phyloP scores from a whole-genome alignment of 2,329 filamentous ascomycete species.

The Calycina herbarum region DNA sequence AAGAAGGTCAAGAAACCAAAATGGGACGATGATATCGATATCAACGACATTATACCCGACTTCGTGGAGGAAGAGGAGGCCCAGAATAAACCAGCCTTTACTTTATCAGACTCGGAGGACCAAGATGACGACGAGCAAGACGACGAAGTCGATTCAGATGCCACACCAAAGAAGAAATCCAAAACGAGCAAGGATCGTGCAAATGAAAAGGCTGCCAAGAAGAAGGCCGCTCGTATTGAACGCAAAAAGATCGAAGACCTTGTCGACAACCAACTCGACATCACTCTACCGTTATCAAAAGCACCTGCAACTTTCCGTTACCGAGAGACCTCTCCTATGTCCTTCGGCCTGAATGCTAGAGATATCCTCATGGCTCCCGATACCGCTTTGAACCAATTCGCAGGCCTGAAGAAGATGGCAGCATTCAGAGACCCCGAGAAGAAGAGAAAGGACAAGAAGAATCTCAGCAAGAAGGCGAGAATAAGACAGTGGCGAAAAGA shows the following conservation, averaged over 20 bases:
- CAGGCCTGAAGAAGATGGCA: slow-evolving; percentile 91
- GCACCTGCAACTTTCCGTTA: slow-evolving; percentile 72
- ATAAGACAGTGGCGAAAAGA: slow-evolving; percentile 80
- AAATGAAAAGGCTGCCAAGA: slow-evolving; percentile 55
- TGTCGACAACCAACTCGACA: slow-evolving; percentile 77
- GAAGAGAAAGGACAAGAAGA: slow-evolving; percentile 86
- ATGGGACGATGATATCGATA: slow-evolving; percentile 98
- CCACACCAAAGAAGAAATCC: slow-evolving; percentile 48
- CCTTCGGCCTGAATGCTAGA: slow-evolving; percentile 83
- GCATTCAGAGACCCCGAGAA: slow-evolving; percentile 85
- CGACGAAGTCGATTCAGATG: slow-evolving; percentile 26
- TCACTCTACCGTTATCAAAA: slow-evolving; percentile 65
- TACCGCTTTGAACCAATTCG: slow-evolving; percentile 82
- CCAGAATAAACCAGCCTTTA: slow-evolving; percentile 51
- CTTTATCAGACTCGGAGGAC: slow-evolving; percentile 55
- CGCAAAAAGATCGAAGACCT: slow-evolving; percentile 82
- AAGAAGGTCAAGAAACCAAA: slow-evolving; percentile 76
- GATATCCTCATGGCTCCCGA: slow-evolving; percentile 93
- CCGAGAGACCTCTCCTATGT: slow-evolving; percentile 86
- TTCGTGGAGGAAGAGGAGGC: slow-evolving; percentile 65
- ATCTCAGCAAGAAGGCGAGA: slow-evolving; percentile 87
- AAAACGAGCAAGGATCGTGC: slow-evolving; percentile 62
- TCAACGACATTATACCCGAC: slow-evolving; percentile 85
- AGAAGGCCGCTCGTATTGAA: slow-evolving; percentile 77
- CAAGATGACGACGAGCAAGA: slow-evolving; percentile 42